phyloP scores from a whole-genome alignment of 2,329 filamentous ascomycete genomes.

The Aspergillus bombycis region DNA sequence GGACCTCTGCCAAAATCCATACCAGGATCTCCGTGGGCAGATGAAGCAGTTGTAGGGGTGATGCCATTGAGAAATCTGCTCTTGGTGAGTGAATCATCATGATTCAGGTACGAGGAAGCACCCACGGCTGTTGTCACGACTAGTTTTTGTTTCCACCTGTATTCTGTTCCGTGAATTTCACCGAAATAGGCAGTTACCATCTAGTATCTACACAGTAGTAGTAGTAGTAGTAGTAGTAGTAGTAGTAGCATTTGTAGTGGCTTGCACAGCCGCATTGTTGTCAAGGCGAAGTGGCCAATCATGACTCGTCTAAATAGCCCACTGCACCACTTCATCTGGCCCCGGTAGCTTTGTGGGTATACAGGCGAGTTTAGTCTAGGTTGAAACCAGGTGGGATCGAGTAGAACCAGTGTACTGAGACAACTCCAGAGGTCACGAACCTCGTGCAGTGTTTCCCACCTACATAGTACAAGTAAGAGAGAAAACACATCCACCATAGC shows the following conservation, averaged over 20 bases:
- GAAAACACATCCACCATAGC: no score
- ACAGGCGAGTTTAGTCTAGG: no score
- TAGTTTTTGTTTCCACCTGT: background rate
- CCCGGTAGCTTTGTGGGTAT: background rate
- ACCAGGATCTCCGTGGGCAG: constrained; percentile 1
- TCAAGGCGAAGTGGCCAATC: background rate
- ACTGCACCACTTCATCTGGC: background rate
- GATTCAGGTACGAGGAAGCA: background rate
- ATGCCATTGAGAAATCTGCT: background rate
- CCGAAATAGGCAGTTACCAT: background rate
- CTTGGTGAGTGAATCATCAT: background rate
- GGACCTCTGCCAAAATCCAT: background rate
- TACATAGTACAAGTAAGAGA: no score
- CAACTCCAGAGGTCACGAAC: no score
- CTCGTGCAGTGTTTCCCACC: no score
- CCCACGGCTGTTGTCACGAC: background rate
- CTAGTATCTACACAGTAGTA: background rate
- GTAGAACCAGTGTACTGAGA: no score
- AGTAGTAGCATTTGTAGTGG: background rate
- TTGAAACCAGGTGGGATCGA: no score
- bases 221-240: background rate
- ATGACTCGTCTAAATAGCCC: background rate
- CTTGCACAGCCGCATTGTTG: background rate
- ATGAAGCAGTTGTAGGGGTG: background rate
- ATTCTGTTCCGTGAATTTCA: background rate